Conservation (phyloP, 139 green algal species). For the Picochlorum sp. region DNA sequence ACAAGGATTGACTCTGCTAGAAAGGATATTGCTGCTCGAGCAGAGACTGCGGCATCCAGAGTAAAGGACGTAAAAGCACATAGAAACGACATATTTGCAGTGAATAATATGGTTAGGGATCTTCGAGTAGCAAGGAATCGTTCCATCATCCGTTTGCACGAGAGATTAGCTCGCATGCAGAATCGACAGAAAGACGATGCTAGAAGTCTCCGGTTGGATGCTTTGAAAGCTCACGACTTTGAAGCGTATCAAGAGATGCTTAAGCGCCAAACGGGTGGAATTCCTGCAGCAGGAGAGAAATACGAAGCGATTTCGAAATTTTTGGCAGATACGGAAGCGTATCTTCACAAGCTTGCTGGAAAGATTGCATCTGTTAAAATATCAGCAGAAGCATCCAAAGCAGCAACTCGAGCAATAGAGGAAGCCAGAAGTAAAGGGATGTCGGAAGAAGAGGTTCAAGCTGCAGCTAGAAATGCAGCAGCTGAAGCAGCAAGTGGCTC, state of each 20-base stretch:
- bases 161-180: conserved; percentile 28
- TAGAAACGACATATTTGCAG: conserved; percentile 5
- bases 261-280: conserved; percentile 3
- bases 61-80: conserved; percentile 20
- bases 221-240: conserved; percentile 86
- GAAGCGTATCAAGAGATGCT: conserved; percentile 91
- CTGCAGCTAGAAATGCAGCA: conserved; percentile 32
- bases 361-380: conserved; percentile 72
- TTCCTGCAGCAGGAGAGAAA: conserved; percentile 14
- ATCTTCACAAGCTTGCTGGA: conserved; percentile 79
- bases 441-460: conserved; percentile 62
- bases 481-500: conserved; percentile 33
- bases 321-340: conserved; percentile 80
- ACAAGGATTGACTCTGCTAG: conserved; percentile 26
- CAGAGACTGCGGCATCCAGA: conserved; percentile 24
- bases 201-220: conserved; percentile 41
- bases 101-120: conserved; percentile 10
- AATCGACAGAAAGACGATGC: conserved; percentile 37
- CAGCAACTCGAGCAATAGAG: conserved; percentile 27
- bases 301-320: conserved; percentile 71
- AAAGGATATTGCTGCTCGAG: conserved; percentile 29
- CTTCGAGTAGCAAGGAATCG: conserved; percentile 25
- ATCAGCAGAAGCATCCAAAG: conserved; percentile 48
- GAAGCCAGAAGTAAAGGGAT: conserved; percentile 43
- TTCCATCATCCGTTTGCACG: conserved; percentile 37